Evolutionary conservation across 257 asterid genomes (phyloP), one percentile per base, ranked within the genome.

Genomic region (Fraxinus cuspidata): DNA sequence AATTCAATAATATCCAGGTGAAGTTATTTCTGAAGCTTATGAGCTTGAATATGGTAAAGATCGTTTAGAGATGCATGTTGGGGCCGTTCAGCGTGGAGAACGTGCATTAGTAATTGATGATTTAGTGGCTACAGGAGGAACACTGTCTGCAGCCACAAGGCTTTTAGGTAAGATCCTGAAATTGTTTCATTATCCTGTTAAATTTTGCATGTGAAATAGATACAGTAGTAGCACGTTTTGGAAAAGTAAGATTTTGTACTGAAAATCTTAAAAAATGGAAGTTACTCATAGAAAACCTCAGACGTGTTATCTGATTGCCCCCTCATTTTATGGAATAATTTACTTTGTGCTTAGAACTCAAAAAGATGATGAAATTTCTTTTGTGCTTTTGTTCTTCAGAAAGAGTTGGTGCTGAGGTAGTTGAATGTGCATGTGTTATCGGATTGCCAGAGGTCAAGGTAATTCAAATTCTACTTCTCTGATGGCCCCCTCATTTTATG

Each of bases 91-190:
- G 75, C 49, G 44, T 23, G 96, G 97, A 0, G 97, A 92, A n/a
- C 88, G 92, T 19, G 94, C 87, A 5, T 78, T 94, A 70, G 77
- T 94, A 37, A 84, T 94, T 10, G 97, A 94, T 71, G 98, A 94
- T 86, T 83, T 94, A 81, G 93, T 94, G 68, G 98, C 98, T 56
- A 94, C 98, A 0, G 98, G 98, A 18, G 98, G 97, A 70, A 94
- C 97, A 1, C 89, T 94, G 8, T 83, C 91, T 68, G 98, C 98
- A 15, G 97, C 96, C 81, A 90, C 89, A 34, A 87, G 85, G 84
- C 96, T 92, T 23, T 83, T 94, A 72, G 98, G 98, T 90, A 66
- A 75, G 72, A 12, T 74, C 80, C 70, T 63, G 38, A 49, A 34
- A 47, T 77, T 32, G 44, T 58, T 64, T 13, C 7, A 71, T 51